Conservation (phyloP, 257 asterid genomes). For the Capsicum baccatum region DNA sequence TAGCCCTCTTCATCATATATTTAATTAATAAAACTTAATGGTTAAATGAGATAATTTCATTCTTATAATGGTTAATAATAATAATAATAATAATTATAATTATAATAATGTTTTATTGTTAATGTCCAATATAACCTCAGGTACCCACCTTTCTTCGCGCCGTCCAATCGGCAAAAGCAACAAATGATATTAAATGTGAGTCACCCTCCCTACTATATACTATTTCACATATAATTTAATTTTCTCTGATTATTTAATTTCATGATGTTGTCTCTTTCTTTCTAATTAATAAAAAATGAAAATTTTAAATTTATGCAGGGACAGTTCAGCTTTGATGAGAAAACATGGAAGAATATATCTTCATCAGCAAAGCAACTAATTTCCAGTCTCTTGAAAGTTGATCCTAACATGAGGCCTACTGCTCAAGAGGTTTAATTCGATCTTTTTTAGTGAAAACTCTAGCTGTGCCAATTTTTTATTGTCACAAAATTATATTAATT, state of each 20-base stretch:
- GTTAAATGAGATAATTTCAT: too few species aligned
- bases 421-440: slow-evolving; percentile 60
- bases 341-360: slow-evolving; percentile 87
- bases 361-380: slow-evolving; percentile 75
- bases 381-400: slow-evolving; percentile 67
- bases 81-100: too few species aligned
- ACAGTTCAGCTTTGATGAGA: slow-evolving; percentile 76
- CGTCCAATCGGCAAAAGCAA: slow-evolving; percentile 72
- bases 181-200: slow-evolving; percentile 72
- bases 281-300: background rate
- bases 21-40: too few species aligned
- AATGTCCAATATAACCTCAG: slow-evolving; percentile 36
- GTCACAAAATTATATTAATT: too few species aligned
- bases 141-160: slow-evolving; percentile 86
- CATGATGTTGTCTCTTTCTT: background rate
- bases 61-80: too few species aligned
- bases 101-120: background rate
- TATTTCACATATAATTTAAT: background rate
- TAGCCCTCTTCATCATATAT: too few species aligned
- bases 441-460: background rate
- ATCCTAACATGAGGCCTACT: slow-evolving; percentile 71
- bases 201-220: background rate
- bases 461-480: too few species aligned
- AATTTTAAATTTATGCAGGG: slow-evolving; percentile 51
- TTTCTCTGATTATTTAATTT: background rate